Conservation (phyloP, 352 stramenopile genomes). For the Halophytophthora polymorphica region DNA sequence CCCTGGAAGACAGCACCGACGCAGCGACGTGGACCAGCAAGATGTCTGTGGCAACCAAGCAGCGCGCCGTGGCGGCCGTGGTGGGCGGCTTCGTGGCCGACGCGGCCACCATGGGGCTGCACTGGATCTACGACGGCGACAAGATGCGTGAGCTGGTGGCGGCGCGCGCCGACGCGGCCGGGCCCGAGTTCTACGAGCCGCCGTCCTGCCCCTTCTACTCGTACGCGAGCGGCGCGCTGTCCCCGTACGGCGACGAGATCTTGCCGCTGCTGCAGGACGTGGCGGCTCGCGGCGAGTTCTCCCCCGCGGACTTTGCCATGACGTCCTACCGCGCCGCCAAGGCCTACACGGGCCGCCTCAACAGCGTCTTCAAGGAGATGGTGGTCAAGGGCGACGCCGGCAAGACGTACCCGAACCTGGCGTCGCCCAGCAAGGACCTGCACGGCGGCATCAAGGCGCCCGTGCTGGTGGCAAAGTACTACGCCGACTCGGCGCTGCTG, state of each 20-base stretch:
- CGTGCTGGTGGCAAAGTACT: conserved; percentile 54
- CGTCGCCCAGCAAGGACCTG: conserved; percentile 47
- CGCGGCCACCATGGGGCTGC: conserved; percentile 63
- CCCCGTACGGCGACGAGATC: conserved; percentile 66
- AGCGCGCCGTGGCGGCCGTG: conserved; percentile 45
- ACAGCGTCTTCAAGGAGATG: conserved; percentile 67
- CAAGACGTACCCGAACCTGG: conserved; percentile 49
- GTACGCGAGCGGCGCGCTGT: conserved; percentile 50
- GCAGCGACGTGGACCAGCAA: no score
- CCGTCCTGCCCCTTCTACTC: conserved; percentile 64
- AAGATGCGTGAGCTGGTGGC: conserved; percentile 40
- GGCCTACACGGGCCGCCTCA: conserved; percentile 52
- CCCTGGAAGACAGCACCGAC: no score
- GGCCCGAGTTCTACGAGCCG: conserved; percentile 54
- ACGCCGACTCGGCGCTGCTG: conserved; percentile 30
- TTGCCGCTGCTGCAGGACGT: conserved; percentile 56
- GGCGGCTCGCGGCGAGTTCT: conserved; percentile 38
- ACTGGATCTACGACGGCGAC: conserved; percentile 72
- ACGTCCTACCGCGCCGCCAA: conserved; percentile 55
- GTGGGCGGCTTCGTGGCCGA: conserved; percentile 57
- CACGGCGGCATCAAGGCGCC: conserved; percentile 62
- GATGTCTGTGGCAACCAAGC: conserved; percentile 29
- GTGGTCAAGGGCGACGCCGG: conserved; percentile 63
- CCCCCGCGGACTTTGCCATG: conserved; percentile 38
- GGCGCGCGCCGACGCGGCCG: conserved; percentile 6